A percentile compares a stretch with the other conserved stretches of the same genome.
These are phyloP conservation scores for Rhizophagus clarus DNA, from an alignment of 192 early-diverging fungal genomes.

Conservation along the genomic window DNA sequence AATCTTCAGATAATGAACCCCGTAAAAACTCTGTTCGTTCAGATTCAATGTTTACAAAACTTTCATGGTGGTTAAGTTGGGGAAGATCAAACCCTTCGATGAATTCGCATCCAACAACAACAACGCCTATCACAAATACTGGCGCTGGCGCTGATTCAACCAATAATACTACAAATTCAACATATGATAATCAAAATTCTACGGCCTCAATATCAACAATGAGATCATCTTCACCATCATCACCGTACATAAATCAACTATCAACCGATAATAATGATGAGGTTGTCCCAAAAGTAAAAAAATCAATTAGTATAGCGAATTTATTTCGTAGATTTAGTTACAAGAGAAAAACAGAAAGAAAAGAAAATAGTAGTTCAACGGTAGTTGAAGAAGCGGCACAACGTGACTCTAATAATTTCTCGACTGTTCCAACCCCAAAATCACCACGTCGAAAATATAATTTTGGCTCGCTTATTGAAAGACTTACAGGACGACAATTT, in stretches of 20 bases:
- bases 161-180: neutral
- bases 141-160: neutral
- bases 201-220: neutral
- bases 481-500: neutral
- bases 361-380: constrained; percentile 5
- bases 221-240: neutral
- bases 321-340: constrained; percentile 22
- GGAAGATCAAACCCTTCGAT: neutral
- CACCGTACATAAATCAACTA: neutral
- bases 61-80: constrained; percentile 26
- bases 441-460: neutral
- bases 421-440: neutral
- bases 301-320: neutral
- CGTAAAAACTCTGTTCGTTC: neutral
- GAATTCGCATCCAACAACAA: too few species aligned
- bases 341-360: neutral
- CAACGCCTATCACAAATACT: neutral
- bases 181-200: neutral
- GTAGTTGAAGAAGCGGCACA: neutral
- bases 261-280: neutral
- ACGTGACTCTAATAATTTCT: neutral
- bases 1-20: neutral
- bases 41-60: neutral
- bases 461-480: constrained; percentile 6
- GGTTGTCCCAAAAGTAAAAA: neutral